Base-by-base conservation (phyloP, 306 rosid genomes). In the Medicago ruthenica region DNA sequence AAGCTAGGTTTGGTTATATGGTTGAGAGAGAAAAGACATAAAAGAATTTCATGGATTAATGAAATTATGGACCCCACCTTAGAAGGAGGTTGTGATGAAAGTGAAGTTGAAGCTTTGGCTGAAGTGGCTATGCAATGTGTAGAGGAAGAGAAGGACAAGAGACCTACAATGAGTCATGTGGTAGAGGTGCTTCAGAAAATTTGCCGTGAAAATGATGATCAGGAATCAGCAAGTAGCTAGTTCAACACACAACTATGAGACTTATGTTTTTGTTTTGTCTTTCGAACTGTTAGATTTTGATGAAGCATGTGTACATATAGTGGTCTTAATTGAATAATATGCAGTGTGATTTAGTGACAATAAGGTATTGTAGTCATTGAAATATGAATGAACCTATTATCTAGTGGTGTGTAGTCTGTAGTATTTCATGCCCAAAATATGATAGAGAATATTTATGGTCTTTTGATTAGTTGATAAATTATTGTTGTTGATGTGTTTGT, bases 111-210 rank as follows among this genome's bases (percentile, higher is more conserved):
- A 77, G 78, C 21, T 78, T 73, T 87, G 58, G 75, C 27, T 0
- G 51, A 6, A 18, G 76, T 87, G 5, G 89, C 88, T 80, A 14
- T 89, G 40, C 87, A 77, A 57, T 89, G 93, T 59, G 83, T 85
- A 0, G 85, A 81, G 45, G 89, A 87, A 79, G 84, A 87, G 40
- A 89, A 7, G 69, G 85, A 83, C 8, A 78, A 77, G 42, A 85
- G 93, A n/a, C 89, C 93, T 42, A 74, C 83, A 21, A 87, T 89
- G 91, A 83, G 84, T 21, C 81, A 85, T 57, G 91, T 83, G 0
- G 81, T 85, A 9, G 79, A 85, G 61, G 79, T 80, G 57, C 92
- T 86, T 80, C 42, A 58, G 13, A 55, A 39, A 67, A 60, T 9
- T 14, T 36, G 37, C 57, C 34, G 6, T 8, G 4, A 70, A 54